Base-by-base conservation (phyloP, 257 asterid species). In the Jaltomata sinuosa region DNA sequence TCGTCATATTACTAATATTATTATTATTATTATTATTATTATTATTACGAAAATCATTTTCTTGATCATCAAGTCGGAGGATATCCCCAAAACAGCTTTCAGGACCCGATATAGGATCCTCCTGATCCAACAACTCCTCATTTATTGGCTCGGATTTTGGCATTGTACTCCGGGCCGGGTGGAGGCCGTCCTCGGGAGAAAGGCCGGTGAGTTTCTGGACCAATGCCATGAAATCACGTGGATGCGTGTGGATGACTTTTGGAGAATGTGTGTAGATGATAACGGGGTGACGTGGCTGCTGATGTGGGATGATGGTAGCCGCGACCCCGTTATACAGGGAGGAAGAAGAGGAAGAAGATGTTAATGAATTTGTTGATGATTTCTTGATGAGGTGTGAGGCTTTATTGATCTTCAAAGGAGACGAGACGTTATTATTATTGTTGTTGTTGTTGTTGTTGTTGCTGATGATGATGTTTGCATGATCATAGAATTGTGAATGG, bases 251-350 rank as follows among this genome's bases (percentile, higher is more conserved):
- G n/a, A 89, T 89, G 29, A 85, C 38, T 53, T 89, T 87, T 0
- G 91, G 91, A 40, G 91, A 89, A 67, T 87, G 90, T 0, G 91
- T 81, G 85, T 89, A 89, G 45, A 89, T 89, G 14, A 89, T 87
- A 47, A 87, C 87, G 2, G 91, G 91, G 59, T 81, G 88, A 32
- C 87, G 29, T 1, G 54, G 83, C 27, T 81, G 83, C 4, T 80
- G 72, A 52, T 11, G 29, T 74, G 67, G 27, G n/a, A 77, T 22
- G 55, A 25, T 45, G 34, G 25, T 45, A 25, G 59, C 2, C 10
- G 40, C 29, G 10, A 77, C 6, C 45, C 45, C 62, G 22, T 49
- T 77, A 19, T 45, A 47, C 1, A 76, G 54, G 9, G 81, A 76
- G 38, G 59, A 55, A 22, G 80, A 40, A 21, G 47, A 38, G 14